Conservation (phyloP, 2,329 filamentous ascomycete genomes). For the Trichophyton simii region DNA sequence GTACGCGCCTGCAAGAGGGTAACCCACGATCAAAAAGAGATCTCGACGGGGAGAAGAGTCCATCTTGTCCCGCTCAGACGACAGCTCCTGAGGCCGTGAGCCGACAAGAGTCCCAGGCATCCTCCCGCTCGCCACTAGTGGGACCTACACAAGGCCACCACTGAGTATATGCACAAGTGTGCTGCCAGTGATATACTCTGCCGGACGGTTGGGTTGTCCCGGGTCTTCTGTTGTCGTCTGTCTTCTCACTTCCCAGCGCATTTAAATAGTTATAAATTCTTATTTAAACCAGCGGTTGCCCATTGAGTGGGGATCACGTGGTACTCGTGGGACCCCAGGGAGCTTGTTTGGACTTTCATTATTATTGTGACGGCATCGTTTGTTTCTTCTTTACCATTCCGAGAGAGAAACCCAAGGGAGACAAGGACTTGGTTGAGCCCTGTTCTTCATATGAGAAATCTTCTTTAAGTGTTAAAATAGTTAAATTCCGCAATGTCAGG, state of each 20-base stretch:
- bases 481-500: slow-evolving; percentile 26
- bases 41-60: slow-evolving; percentile 29
- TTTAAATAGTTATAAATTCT: neutral
- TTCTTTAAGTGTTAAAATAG: neutral
- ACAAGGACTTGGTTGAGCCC: neutral
- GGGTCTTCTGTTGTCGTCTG: neutral
- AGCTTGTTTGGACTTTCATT: neutral
- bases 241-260: neutral
- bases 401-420: neutral
- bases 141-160: slow-evolving; percentile 14
- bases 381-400: neutral
- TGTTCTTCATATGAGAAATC: slow-evolving; percentile 1
- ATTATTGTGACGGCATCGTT: neutral
- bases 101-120: slow-evolving; percentile 41
- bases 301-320: neutral
- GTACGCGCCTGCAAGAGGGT: neutral
- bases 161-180: slow-evolving; percentile 5
- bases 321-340: neutral
- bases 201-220: neutral
- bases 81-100: slow-evolving; percentile 33
- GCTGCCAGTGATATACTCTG: neutral
- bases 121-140: slow-evolving; percentile 27
- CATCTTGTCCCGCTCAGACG: slow-evolving; percentile 32
- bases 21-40: slow-evolving; percentile 35
- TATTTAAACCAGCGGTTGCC: neutral